Percentiles rank a stretch among this genome's conserved stretches.
phyloP scores from a whole-genome alignment of 2,329 filamentous ascomycete species.

The Diaporthe amygdali region DNA sequence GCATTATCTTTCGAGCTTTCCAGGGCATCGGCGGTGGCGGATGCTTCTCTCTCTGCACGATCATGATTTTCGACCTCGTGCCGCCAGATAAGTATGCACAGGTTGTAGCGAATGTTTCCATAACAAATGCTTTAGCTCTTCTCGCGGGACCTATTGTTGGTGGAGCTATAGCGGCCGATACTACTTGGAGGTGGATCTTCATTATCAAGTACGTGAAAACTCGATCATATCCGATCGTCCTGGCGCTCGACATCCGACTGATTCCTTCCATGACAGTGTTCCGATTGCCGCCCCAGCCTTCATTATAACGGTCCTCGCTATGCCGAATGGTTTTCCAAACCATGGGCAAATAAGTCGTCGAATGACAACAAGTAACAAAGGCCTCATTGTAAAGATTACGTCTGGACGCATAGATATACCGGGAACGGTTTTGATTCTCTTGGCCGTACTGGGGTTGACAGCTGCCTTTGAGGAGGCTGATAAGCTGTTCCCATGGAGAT shows the following conservation, averaged over 20 bases:
- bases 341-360: neutral
- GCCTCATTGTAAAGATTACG: neutral
- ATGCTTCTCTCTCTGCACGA: neutral
- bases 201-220: slow-evolving; percentile 26
- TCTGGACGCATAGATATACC: neutral
- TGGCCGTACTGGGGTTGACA: neutral
- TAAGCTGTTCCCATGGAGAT: neutral
- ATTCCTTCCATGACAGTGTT: neutral
- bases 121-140: slow-evolving; percentile 43
- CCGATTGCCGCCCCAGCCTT: neutral
- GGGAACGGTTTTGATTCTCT: neutral
- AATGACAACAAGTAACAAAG: too few relatives aligned
- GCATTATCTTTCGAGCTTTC: neutral
- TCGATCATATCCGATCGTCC: too few relatives aligned
- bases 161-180: neutral
- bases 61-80: neutral
- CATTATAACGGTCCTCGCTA: neutral
- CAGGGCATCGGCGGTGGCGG: neutral
- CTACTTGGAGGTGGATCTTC: slow-evolving; percentile 33
- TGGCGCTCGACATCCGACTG: neutral
- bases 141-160: slow-evolving; percentile 26
- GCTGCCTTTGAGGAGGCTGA: neutral
- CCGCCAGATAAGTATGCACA: neutral
- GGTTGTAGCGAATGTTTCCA: slow-evolving; percentile 3
- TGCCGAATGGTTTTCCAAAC: neutral